A percentile compares a stretch with the other conserved stretches of the same genome.
phyloP scores from a whole-genome alignment of 2,329 filamentous ascomycete genomes.

The Venturia pyrina region DNA sequence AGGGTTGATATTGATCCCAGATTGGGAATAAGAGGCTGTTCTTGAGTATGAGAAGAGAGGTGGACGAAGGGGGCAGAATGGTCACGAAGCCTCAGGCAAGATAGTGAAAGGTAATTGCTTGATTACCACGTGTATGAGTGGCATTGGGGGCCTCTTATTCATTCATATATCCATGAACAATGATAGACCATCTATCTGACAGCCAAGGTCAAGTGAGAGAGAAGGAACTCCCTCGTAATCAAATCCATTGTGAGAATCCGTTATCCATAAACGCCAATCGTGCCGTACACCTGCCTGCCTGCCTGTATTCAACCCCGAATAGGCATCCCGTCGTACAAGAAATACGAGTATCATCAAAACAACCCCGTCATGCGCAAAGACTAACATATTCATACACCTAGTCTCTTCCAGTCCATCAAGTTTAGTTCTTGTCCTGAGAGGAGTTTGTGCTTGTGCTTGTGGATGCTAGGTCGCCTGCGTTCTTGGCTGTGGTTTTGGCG shows the following conservation, averaged over 20 bases:
- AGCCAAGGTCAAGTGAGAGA: not conserved
- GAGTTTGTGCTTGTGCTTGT: not conserved
- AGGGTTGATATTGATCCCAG: too few relatives aligned
- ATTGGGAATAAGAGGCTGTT: too few relatives aligned
- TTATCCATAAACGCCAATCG: not conserved
- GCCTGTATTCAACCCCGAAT: not conserved
- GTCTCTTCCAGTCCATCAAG: not conserved
- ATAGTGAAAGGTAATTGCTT: not conserved
- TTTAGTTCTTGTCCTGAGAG: not conserved
- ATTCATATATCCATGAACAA: not conserved
- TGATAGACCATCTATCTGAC: not conserved
- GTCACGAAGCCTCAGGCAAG: too few relatives aligned
- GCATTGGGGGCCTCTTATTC: not conserved
- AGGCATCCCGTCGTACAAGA: not conserved
- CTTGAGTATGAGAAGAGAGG: too few relatives aligned
- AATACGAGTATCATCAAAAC: not conserved
- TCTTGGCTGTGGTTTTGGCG: conserved; percentile 31
- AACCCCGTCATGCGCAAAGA: not conserved
- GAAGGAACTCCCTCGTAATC: not conserved
- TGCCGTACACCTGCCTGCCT: not conserved
- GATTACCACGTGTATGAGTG: not conserved
- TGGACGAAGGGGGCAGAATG: too few relatives aligned
- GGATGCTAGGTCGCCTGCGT: conserved; percentile 24
- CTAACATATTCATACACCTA: not conserved
- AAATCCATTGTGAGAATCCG: not conserved